Base-by-base conservation (phyloP, 352 stramenopile species). In the Phytophthora quininea region DNA sequence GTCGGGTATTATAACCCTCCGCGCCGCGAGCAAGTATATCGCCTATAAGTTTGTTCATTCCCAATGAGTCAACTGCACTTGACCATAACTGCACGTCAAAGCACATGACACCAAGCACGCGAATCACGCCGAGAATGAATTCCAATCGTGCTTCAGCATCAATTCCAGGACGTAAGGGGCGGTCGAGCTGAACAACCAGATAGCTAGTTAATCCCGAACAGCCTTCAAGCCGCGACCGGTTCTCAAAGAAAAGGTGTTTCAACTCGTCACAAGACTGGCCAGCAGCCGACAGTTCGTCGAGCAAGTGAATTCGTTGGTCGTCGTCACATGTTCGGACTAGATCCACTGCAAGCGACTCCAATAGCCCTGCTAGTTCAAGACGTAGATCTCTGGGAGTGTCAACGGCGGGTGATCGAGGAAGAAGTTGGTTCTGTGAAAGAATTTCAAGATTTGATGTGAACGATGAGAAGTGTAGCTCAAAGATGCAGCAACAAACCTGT, bases 161-260 rank as follows among this genome's bases (percentile, higher is more conserved):
- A 35, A 53, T 40, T 14, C 12, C 42, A 45, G 35, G 37, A 27
- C 51, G 52, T 32, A 71, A n/a, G 5, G 54, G 58, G 10, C 29
- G 30, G 9, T 66, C 54, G 50, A 88, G 60, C 24, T 88, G 75
- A 5, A 68, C 49, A 7, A 75, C 43, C 4, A 86, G 53, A 29
- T 78, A 73, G 1, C 47, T 51, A 11, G 57, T 47, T 12, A 90
- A 58, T 37, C 79, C 77, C 14, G 53, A 64, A 46, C 32, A 63
- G n/a, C 54, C 58, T 19, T 65, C 37, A 5, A 77, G 19, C 14
- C 69, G 70, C 40, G 70, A 82, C 11, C 75, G 73, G 59, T 90
- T 69, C 53, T 76, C 66, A 27, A 92, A 89, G 66, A 87, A 84
- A 38, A 88, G 73, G 14, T 67, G 59, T 58, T 80, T 73, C 9